These are phyloP conservation scores for Populus hybrid DNA, from an alignment of 441 rosid genomes.

Conservation along the genomic window DNA sequence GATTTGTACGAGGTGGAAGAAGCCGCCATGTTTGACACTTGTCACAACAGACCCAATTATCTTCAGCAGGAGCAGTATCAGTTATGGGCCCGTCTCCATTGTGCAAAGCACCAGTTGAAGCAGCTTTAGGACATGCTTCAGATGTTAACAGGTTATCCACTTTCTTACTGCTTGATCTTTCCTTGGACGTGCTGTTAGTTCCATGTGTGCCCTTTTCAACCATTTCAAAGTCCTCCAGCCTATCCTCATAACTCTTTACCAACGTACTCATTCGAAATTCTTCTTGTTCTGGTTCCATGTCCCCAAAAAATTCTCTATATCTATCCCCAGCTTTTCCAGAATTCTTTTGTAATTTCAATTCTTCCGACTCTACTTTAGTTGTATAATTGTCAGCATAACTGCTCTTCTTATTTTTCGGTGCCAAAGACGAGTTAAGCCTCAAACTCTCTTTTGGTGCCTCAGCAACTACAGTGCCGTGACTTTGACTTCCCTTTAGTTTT, in stretches of 20 bases:
- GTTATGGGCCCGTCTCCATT: slow-evolving; percentile 29
- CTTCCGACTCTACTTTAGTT: slow-evolving; percentile 43
- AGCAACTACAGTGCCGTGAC: slow-evolving; percentile 28
- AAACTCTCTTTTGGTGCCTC: slow-evolving; percentile 43
- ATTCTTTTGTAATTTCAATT: slow-evolving; percentile 42
- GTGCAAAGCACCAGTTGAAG: slow-evolving; percentile 31
- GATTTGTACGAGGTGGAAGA: slow-evolving; percentile 69
- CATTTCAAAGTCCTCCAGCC: slow-evolving; percentile 34
- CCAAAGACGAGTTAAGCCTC: slow-evolving; percentile 39
- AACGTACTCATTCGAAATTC: slow-evolving; percentile 38
- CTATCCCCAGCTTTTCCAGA: slow-evolving; percentile 52
- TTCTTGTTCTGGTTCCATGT: slow-evolving; percentile 57
- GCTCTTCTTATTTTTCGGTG: slow-evolving; percentile 49
- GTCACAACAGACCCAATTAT: slow-evolving; percentile 94
- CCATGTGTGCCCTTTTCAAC: slow-evolving; percentile 36
- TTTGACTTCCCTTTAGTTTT: slow-evolving; percentile 53
- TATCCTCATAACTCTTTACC: slow-evolving; percentile 33
- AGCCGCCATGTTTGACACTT: slow-evolving; percentile 93
- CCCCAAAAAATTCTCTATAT: slow-evolving; percentile 82
- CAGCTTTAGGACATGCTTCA: slow-evolving; percentile 30
- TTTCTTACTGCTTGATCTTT: slow-evolving; percentile 39
- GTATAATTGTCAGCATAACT: slow-evolving; percentile 29
- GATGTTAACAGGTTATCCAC: slow-evolving; percentile 23
- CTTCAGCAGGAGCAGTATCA: slow-evolving; percentile 53
- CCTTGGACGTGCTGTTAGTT: slow-evolving; percentile 34